Evolutionary conservation across 2,329 filamentous ascomycete genomes (phyloP), one percentile per base, ranked within the genome.

Genomic region (Esteya vermicola): DNA sequence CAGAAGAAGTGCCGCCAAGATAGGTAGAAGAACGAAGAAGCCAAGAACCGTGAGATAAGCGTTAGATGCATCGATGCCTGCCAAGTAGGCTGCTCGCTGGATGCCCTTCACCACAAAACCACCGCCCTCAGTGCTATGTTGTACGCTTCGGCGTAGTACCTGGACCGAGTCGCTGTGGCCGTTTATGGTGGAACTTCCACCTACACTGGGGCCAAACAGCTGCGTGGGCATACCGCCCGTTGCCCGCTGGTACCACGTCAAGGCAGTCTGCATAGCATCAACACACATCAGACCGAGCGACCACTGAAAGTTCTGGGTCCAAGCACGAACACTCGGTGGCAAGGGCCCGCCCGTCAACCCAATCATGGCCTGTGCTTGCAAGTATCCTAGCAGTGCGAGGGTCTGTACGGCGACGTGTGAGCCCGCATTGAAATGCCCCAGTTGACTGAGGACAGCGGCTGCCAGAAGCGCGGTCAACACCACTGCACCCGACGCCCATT

Each of bases 291-390:
- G 82, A 49, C 84, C 84, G 81, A 93, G 85, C 52, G 77, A 85
- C 84, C 85, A 93, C 56, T 85, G 79, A 64, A 93, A 89, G 58
- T 91, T 85, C 60, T 91, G 84, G 1, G 83, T 89, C 84, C 84
- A 93, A 0, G 83, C 73, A 50, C 80, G 70, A 38, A 88, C 84
- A 44, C 88, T 81, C 0, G 84, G 84, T 4, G 84, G 84, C 38
- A 88, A 68, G 28, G 70, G 66, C n/a, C 89, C 77, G 26, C 78
- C 68, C 33, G 76, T 79, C 64, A 89, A 75, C 43, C 84, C 84
- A 50, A 89, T 70, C 57, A 89, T 81, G 18, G 84, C 83, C 55
- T 89, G 83, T 6, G 81, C 78, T 57, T 91, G 84, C 68, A 91
- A 88, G 61, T 85, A 91, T 40, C 79, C 74, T 52, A 91, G 89